Base-by-base conservation (phyloP, 1,139 yeast species). In the Wickerhamiella pararugosa region DNA sequence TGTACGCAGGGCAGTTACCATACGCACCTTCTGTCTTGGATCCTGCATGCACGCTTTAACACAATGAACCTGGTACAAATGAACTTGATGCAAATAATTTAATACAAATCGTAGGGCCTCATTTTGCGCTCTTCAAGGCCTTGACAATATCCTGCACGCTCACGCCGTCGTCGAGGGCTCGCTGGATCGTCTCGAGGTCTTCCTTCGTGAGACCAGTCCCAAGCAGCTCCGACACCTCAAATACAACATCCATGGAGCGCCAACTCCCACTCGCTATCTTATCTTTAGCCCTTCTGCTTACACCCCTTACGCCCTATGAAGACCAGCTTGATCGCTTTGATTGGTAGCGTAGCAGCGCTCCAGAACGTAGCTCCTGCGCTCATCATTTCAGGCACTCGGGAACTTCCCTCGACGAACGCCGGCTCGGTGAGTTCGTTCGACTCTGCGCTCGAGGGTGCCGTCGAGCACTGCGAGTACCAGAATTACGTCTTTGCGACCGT, bases 401-500 rank as follows among this genome's bases (percentile, higher is more conserved):
- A 27, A 7, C 31, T 38, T 8, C 41, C 41, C 7, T 6, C 25
- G 2, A 28, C 29, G 2, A 38, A 38, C 11, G 41, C 36, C 11
- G 36, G 33, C 25, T 30, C 28, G 7, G 29, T 38, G 10, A 25
- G 36, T 32, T 25, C 32, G 30, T 35, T 37, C 29, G 41, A 45
- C 32, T 35, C 48, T 29, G 41, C 43, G 10, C 44, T 46, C 27
- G 32, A 42, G 26, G 47, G 34, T 11, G 44, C 41, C 11, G 45
- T 56, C 28, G 45, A 49, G 10, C 51, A 48, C 10, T 62, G 67
- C 49, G 49, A 53, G 6, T 62, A 62, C 45, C 63, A 61, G 48
- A 58, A 63, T 8, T 64, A 62, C 47, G 51, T 64, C 33, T 50
- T 64, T 33, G 61, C 63, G 29, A 50, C 53, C 43, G 64, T 63